Evolutionary conservation across 2,329 filamentous ascomycete species (phyloP).

Genomic region (Cadophora sp.): DNA sequence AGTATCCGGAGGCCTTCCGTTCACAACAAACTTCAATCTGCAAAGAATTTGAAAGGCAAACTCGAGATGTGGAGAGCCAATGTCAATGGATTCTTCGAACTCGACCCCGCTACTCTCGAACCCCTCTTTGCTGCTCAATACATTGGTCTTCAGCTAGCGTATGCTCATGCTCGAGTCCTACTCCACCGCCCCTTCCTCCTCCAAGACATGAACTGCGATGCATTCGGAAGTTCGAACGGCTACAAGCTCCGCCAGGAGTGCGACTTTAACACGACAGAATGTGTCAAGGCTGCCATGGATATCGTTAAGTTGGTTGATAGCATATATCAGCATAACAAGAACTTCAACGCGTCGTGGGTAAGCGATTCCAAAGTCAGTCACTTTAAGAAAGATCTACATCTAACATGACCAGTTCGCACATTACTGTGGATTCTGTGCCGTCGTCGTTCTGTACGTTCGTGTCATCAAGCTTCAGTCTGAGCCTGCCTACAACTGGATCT

Average conservation of each 20-base stretch:
- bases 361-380: conserved; percentile 22
- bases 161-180: conserved; percentile 43
- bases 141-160: conserved; percentile 22
- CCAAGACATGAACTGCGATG: conserved; percentile 37
- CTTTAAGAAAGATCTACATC: too few species aligned
- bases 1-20: conserved; percentile 6
- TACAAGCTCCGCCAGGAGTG: conserved; percentile 28
- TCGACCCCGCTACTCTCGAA: conserved; percentile 5
- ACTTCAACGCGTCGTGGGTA: conserved; percentile 33
- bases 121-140: conserved; percentile 21
- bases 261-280: conserved; percentile 20
- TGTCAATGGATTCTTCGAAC: conserved; percentile 19
- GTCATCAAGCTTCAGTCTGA: conserved; percentile 47
- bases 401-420: conserved; percentile 48
- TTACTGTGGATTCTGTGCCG: conserved; percentile 51
- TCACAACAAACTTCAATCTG: not conserved
- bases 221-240: not conserved
- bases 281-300: conserved; percentile 23
- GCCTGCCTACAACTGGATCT: conserved; percentile 12
- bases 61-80: conserved; percentile 20
- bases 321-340: conserved; percentile 3
- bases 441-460: conserved; percentile 51
- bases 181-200: conserved; percentile 45
- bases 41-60: conserved; percentile 1
- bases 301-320: conserved; percentile 20